Evolutionary conservation across 148 eudicot species (phyloP).

Genomic region (Amaranthus palmeri): DNA sequence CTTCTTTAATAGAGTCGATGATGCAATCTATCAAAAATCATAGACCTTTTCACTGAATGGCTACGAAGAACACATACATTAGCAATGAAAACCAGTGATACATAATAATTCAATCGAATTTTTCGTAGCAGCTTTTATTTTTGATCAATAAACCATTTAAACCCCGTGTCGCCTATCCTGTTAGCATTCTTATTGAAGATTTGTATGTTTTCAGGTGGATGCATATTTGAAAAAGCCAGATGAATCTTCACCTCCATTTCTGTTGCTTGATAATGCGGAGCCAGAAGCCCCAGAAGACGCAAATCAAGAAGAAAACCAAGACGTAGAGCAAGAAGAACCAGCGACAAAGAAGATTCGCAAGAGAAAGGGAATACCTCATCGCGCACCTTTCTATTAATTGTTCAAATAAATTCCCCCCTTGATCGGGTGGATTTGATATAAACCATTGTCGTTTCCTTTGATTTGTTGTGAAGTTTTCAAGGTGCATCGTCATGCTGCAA

Average conservation of each 20-base stretch:
- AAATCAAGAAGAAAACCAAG: not conserved
- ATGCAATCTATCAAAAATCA: too few relatives aligned
- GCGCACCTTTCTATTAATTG: conserved; percentile 29
- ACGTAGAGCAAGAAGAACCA: not conserved
- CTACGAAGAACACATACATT: too few relatives aligned
- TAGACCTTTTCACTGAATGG: too few relatives aligned
- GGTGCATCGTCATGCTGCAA: too few relatives aligned
- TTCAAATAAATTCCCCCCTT: not conserved
- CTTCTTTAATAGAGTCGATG: too few relatives aligned
- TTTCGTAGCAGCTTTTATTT: not conserved
- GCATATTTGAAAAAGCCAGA: conserved; percentile 28
- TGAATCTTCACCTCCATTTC: conserved; percentile 26
- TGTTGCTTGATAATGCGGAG: conserved; percentile 14
- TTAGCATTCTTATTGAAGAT: not conserved
- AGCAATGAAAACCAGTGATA: too few relatives aligned
- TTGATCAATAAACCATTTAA: not conserved
- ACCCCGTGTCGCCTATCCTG: not conserved
- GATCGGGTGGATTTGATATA: too few relatives aligned
- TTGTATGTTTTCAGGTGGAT: conserved; percentile 27
- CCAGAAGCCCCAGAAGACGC: not conserved
- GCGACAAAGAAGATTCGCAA: conserved; percentile 16
- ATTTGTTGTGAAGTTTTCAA: too few relatives aligned
- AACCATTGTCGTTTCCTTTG: too few relatives aligned
- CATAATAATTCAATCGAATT: too few relatives aligned
- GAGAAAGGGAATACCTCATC: conserved; percentile 47